Base-by-base conservation (phyloP, 2,329 filamentous ascomycete genomes). In the Hansfordia pulvinata region DNA sequence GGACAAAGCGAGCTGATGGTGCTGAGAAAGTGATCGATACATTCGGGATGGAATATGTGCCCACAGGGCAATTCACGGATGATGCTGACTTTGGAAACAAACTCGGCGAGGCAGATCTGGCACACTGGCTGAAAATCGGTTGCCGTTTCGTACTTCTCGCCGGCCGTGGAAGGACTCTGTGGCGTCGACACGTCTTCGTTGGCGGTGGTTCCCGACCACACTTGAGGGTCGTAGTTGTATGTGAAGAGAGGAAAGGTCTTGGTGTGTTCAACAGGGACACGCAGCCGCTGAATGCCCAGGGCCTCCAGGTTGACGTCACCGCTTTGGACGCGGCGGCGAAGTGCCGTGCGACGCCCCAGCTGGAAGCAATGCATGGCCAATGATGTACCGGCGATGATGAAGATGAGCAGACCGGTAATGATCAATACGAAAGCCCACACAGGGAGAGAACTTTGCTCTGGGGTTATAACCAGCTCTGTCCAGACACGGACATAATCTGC, bases 1-100 rank as follows among this genome's bases (percentile, higher is more conserved):
- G 90, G 88, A 43, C 90, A 98, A 2, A 94, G 62, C 11, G 82
- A 92, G 45, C 81, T 92, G 44, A 78, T 77, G 29, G 74, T 64
- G 22, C 67, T 63, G 9, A 96, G 60, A 41, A 90, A 93, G 13
- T 76, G 69, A 44, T 96, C 86, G 36, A 96, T 86, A 44, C 90
- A 98, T 36, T 81, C 77, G 0, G 82, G 78, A 38, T 98, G 88
- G 51, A 86, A 98, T 30, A 96, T 88, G 47, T 98, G 90, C 1
- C 79, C 75, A 41, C 90, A 98, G 0, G 83, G 74, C 3, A 96
- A 61, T 51, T 94, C 81, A 29, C 85, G 78, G 29, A 96, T 85
- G 12, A 74, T 68, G 0, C 81, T 78, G 11, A 63, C 54, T 19
- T 70, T 67, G 10, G 73, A 66, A 16, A 78, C 64, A 43, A 83